phyloP scores from a whole-genome alignment of 2,329 filamentous ascomycete genomes.

The Trichothecium roseum region DNA sequence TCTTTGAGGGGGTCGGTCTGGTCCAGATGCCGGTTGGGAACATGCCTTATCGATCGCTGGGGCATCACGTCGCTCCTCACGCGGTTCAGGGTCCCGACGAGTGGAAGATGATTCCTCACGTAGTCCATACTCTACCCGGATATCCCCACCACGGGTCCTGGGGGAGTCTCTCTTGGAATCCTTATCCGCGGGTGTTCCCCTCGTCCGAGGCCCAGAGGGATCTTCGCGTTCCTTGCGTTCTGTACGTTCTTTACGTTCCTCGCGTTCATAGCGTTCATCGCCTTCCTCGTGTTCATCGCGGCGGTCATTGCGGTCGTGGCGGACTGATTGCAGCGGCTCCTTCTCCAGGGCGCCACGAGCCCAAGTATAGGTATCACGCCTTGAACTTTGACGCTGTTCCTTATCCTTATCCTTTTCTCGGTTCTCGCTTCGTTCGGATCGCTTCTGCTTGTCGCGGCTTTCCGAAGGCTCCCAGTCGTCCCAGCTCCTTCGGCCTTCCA shows the following conservation, averaged over 20 bases:
- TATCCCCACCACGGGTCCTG: slow-evolving; percentile 14
- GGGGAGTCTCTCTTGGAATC: slow-evolving; percentile 12
- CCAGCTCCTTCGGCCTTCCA: slow-evolving; percentile 8
- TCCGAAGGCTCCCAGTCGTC: slow-evolving; percentile 3
- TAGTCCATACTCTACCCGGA: slow-evolving; percentile 15
- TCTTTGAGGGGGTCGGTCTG: slow-evolving; percentile 13
- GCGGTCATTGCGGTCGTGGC: slow-evolving; percentile 8
- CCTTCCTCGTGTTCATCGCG: no score
- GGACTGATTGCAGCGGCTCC: slow-evolving; percentile 10
- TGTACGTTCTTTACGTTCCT: slow-evolving; percentile 5
- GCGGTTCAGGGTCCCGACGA: slow-evolving; percentile 11
- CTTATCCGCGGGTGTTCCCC: slow-evolving; percentile 7
- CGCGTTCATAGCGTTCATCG: slow-evolving; percentile 10
- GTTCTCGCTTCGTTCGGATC: slow-evolving; percentile 2
- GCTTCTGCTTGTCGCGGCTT: slow-evolving; percentile 2
- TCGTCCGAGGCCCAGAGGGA: slow-evolving; percentile 9
- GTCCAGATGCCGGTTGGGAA: slow-evolving; percentile 13
- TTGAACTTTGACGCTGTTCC: no score
- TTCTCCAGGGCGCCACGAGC: slow-evolving; percentile 6
- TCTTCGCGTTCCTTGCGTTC: slow-evolving; percentile 10
- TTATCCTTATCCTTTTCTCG: slow-evolving; percentile 1
- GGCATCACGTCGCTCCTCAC: slow-evolving; percentile 15
- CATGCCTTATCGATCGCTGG: slow-evolving; percentile 16
- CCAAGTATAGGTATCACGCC: not conserved
- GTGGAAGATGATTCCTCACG: slow-evolving; percentile 13